These are phyloP conservation scores for Dicorynia guianensis DNA, from an alignment of 306 rosid species.

Conservation along the genomic window DNA sequence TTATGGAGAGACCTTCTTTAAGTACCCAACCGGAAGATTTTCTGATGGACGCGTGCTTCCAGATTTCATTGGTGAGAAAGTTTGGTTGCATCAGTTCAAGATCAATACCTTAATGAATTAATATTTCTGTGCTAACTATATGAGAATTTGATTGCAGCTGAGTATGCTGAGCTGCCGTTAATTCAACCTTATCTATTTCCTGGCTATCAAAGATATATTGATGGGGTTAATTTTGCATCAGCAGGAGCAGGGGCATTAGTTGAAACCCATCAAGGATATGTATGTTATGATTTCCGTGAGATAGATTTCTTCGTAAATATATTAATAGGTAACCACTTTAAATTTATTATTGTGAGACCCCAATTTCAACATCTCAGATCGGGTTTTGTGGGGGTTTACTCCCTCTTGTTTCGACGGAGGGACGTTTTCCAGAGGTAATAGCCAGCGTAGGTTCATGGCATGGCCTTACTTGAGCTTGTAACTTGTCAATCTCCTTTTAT, in stretches of 20 bases:
- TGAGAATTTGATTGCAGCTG: conserved; percentile 49
- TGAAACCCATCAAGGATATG: conserved; percentile 56
- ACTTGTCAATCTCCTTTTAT: too few relatives aligned
- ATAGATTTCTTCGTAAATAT: too few relatives aligned
- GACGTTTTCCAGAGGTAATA: too few relatives aligned
- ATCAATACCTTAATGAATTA: neutral
- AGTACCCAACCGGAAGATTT: conserved; percentile 56
- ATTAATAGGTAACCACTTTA: too few relatives aligned
- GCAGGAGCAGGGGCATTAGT: conserved; percentile 72
- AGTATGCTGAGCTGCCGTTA: conserved; percentile 59
- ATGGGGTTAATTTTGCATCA: conserved; percentile 77
- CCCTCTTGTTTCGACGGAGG: too few relatives aligned
- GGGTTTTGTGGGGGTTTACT: too few relatives aligned
- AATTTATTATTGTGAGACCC: too few relatives aligned
- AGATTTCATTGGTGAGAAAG: conserved; percentile 53
- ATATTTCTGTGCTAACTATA: neutral
- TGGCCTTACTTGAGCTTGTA: too few relatives aligned
- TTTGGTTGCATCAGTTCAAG: neutral
- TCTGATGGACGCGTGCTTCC: conserved; percentile 58
- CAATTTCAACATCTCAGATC: too few relatives aligned
- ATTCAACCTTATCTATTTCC: conserved; percentile 61
- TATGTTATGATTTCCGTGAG: neutral
- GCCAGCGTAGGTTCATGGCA: too few relatives aligned
- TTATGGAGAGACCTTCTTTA: conserved; percentile 62
- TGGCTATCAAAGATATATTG: conserved; percentile 32